Percentiles rank a stretch among this genome's conserved stretches.
These are phyloP conservation scores for Sporisorium reilianum DNA, from an alignment of 1,284 basidiomycete genomes.

Conservation along the genomic window DNA sequence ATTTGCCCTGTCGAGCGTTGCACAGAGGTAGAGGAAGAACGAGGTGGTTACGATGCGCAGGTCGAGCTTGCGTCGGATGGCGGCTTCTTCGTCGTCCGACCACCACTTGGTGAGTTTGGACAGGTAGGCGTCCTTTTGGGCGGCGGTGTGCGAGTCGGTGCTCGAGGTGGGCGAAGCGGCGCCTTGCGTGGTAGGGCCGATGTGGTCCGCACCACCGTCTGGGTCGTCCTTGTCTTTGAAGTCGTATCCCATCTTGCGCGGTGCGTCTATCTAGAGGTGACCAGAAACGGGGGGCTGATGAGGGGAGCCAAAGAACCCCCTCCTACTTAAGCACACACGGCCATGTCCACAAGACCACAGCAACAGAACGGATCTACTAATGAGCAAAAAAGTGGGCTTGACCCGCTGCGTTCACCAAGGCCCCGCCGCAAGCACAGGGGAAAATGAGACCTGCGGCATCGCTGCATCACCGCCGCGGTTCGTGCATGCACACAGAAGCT, in stretches of 20 bases:
- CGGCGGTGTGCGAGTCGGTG: neutral
- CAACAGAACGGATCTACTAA: neutral
- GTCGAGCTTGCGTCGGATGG: constrained; percentile 52
- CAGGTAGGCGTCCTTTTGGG: constrained; percentile 10
- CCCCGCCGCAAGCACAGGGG: too few relatives aligned
- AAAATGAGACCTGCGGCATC: too few relatives aligned
- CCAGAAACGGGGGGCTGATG: too few relatives aligned
- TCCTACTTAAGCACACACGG: neutral
- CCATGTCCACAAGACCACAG: neutral
- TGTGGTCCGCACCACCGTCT: neutral
- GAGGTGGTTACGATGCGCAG: constrained; percentile 38
- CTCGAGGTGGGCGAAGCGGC: neutral
- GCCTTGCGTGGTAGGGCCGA: neutral
- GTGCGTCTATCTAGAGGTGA: too few relatives aligned
- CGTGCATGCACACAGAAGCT: too few relatives aligned
- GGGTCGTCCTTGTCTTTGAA: neutral
- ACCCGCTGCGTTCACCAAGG: too few relatives aligned
- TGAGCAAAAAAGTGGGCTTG: too few relatives aligned
- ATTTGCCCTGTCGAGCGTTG: constrained; percentile 47
- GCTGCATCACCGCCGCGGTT: too few relatives aligned
- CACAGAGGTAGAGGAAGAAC: constrained; percentile 39
- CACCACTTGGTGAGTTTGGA: constrained; percentile 52
- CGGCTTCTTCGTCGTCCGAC: constrained; percentile 52
- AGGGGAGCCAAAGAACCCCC: neutral
- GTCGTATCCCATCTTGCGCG: constrained; percentile 14